These are phyloP conservation scores for Cyclostephanos tholiformis DNA, from an alignment of 108 stramenopile genomes.

Conservation along the genomic window DNA sequence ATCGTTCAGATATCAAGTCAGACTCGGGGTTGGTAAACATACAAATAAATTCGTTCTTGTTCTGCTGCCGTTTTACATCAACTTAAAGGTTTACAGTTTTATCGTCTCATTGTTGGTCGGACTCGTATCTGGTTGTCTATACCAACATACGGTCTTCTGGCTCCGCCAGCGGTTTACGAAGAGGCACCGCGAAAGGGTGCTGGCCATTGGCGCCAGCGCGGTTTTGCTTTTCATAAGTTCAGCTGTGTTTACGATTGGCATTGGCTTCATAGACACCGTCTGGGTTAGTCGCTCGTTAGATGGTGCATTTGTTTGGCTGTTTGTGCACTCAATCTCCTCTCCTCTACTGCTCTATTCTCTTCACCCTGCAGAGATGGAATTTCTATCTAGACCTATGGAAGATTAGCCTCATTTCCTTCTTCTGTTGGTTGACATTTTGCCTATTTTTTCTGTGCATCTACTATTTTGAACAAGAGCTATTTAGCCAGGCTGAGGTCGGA, in stretches of 20 bases:
- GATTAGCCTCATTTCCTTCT: too few species aligned
- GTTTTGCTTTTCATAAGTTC: not conserved
- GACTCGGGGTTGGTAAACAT: slow-evolving; percentile 1
- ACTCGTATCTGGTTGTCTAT: not conserved
- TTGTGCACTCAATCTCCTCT: too few species aligned
- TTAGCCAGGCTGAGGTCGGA: too few species aligned
- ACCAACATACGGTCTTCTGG: not conserved
- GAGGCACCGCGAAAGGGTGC: not conserved
- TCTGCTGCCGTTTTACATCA: not conserved
- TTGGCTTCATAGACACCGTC: not conserved
- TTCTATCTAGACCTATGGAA: too few species aligned
- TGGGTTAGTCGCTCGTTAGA: slow-evolving; percentile 1
- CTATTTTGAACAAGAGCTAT: too few species aligned
- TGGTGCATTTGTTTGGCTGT: too few species aligned
- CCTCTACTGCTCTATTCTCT: too few species aligned
- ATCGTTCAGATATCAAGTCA: not conserved
- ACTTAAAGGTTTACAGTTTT: not conserved
- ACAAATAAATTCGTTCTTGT: not conserved
- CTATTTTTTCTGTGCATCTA: too few species aligned
- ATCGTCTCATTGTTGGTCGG: not conserved
- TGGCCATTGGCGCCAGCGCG: not conserved
- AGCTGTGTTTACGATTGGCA: not conserved
- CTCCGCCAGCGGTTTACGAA: not conserved
- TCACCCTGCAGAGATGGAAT: too few species aligned
- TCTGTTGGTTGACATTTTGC: too few species aligned